Evolutionary conservation across 169 alveolate species (phyloP), one percentile per base, ranked within the genome.

Genomic region (Eimeria zaria): DNA sequence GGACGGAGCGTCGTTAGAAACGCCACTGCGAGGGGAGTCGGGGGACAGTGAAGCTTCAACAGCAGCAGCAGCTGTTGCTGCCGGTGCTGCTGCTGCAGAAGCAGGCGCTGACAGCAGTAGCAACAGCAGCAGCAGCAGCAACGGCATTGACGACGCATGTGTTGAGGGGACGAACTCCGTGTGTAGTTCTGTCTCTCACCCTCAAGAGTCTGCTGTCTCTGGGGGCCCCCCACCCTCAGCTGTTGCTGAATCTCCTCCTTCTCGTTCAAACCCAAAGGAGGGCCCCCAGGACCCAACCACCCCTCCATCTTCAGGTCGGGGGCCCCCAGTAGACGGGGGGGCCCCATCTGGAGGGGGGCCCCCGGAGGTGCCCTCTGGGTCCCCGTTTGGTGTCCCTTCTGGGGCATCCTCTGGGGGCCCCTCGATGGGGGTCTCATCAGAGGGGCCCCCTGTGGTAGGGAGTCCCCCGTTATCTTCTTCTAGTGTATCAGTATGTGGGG

Each of bases 51-150:
- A 60, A 55, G 74, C 91, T 53, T 51, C 91, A 48, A 53, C 91
- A 53, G 91, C 91, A 30, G 74, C 73, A 53, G 74, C 69, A 83
- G 48, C 91, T 30, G 55, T 53, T 9, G 90, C 90, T 8, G 90
- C 90, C 4, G 91, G 58, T 11, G 76, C 33, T 20, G 89, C 39
- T n/a, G 55, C 83, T 5, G 48, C 83, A 0, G 83, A 73, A 18
- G 78, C 46, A 12, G 20, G 83, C 83, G 36, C 20, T 14, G 39
- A n/a, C 87, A 14, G 60, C 53, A 76, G 87, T 39, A 76, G 60
- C 87, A 51, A 12, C 46, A 44, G 69, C 89, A 80, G 89, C 89
- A 3, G 64, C 69, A 48, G 89, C 89, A 48, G 69, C 39, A 44
- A 69, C 39, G 46, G 89, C 69, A 46, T 16, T 7, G 83, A 73